phyloP scores from a whole-genome alignment of 2,329 filamentous ascomycete species.

The Hymenoscyphus fraxineus region DNA sequence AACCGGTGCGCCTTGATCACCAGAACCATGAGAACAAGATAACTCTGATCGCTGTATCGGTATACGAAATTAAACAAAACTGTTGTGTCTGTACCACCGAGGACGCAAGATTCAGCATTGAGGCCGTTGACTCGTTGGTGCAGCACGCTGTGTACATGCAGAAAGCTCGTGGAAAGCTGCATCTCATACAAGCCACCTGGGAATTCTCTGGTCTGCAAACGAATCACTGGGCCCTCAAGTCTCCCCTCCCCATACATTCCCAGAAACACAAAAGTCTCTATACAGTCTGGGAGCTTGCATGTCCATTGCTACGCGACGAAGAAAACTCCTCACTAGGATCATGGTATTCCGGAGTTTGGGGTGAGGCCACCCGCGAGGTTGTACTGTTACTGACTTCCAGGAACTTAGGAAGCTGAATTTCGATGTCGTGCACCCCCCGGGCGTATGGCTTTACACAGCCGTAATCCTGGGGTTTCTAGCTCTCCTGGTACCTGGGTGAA shows the following conservation, averaged over 20 bases:
- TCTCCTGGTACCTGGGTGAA: slow-evolving; percentile 7
- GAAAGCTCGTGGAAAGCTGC: slow-evolving; percentile 16
- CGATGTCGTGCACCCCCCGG: slow-evolving; percentile 5
- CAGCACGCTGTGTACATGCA: not conserved
- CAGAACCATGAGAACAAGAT: slow-evolving; percentile 8
- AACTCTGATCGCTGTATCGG: slow-evolving; percentile 4
- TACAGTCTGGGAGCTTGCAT: slow-evolving; percentile 8
- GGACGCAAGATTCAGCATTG: slow-evolving; percentile 12
- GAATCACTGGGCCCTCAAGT: slow-evolving; percentile 5
- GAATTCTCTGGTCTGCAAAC: not conserved
- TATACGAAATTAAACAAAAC: not conserved
- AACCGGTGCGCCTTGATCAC: not conserved
- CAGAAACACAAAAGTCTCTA: not conserved
- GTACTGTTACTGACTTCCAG: not conserved
- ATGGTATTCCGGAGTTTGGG: slow-evolving; percentile 3
- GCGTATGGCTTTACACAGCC: not conserved
- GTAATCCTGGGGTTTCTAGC: not conserved
- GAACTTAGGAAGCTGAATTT: not conserved
- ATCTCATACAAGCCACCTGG: slow-evolving; percentile 6
- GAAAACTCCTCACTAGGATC: slow-evolving; percentile 2
- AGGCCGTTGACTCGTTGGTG: slow-evolving; percentile 9
- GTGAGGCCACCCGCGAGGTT: slow-evolving; percentile 1
- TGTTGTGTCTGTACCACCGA: not conserved
- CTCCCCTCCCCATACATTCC: slow-evolving; percentile 3
- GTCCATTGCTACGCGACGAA: not conserved